Conservation (phyloP, 305 asterid species). For the Striga hermonthica region DNA sequence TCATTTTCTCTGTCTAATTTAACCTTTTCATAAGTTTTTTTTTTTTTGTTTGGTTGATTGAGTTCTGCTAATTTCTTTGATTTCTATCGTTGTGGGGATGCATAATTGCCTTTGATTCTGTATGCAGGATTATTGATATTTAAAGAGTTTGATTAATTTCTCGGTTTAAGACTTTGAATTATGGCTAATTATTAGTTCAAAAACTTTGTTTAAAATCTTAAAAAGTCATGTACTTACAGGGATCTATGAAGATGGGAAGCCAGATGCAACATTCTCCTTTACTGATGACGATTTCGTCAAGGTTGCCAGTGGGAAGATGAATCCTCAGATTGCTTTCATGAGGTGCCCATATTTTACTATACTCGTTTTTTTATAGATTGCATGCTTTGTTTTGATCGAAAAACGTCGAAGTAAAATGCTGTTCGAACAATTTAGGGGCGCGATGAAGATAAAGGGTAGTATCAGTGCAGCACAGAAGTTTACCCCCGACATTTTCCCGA, state of each 20-base stretch:
- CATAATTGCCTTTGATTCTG: too few relatives aligned
- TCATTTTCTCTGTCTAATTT: not conserved
- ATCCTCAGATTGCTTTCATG: slow-evolving; percentile 94
- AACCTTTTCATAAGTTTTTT: too few relatives aligned
- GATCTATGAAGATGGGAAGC: slow-evolving; percentile 77
- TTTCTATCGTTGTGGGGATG: too few relatives aligned
- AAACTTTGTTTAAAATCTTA: too few relatives aligned
- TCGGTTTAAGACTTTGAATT: too few relatives aligned
- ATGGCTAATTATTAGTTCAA: too few relatives aligned
- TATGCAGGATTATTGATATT: not conserved
- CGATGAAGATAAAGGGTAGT: slow-evolving; percentile 78
- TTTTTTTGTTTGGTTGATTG: too few relatives aligned
- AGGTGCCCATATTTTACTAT: slow-evolving; percentile 41
- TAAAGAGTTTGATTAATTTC: not conserved
- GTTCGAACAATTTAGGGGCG: slow-evolving; percentile 50
- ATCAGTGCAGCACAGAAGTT: slow-evolving; percentile 81
- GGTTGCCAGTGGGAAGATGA: slow-evolving; percentile 92
- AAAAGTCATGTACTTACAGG: slow-evolving; percentile 37
- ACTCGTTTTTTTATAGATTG: not conserved
- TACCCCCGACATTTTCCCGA: slow-evolving; percentile 83
- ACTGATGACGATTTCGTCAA: slow-evolving; percentile 81
- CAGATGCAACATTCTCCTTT: slow-evolving; percentile 92
- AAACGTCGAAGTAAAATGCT: slow-evolving; percentile 1
- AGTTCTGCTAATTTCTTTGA: too few relatives aligned
- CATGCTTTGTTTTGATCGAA: not conserved